phyloP scores from a whole-genome alignment of 164 flowering plant species.

The Vitis amurensis region DNA sequence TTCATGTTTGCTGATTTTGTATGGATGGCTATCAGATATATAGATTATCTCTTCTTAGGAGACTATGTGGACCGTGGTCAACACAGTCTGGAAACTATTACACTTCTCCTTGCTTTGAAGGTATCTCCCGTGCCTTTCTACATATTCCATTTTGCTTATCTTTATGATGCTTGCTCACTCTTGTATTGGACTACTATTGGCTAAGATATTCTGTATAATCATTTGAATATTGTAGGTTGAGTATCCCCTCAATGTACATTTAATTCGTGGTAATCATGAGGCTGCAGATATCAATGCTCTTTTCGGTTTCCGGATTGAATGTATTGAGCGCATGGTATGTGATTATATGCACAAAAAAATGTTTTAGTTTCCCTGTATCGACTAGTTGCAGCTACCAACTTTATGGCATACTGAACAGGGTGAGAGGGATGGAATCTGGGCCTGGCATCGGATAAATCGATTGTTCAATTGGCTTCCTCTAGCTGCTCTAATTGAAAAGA shows the following conservation, averaged over 20 bases:
- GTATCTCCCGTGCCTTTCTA: slow-evolving; percentile 31
- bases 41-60: slow-evolving; percentile 97
- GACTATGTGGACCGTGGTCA: slow-evolving; percentile 99
- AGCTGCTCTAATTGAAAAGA: slow-evolving; percentile 97
- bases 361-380: neutral
- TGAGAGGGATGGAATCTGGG: slow-evolving; percentile 99
- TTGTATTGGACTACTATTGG: slow-evolving; percentile 2
- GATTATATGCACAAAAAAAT: neutral
- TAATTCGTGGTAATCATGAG: slow-evolving; percentile 99
- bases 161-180: neutral
- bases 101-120: slow-evolving; percentile 93
- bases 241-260: slow-evolving; percentile 82
- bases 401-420: slow-evolving; percentile 58
- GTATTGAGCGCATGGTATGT: slow-evolving; percentile 99
- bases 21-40: slow-evolving; percentile 61
- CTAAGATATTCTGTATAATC: neutral
- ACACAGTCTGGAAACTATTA: slow-evolving; percentile 94
- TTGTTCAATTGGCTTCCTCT: slow-evolving; percentile 98
- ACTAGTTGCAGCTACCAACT: slow-evolving; percentile 8
- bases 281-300: slow-evolving; percentile 99
- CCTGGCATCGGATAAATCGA: slow-evolving; percentile 94
- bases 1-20: slow-evolving; percentile 14
- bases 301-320: slow-evolving; percentile 98
- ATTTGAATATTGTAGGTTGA: slow-evolving; percentile 61
- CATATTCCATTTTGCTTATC: neutral